Evolutionary conservation across 2,329 filamentous ascomycete species (phyloP).

Genomic region (Botrytis medusae): DNA sequence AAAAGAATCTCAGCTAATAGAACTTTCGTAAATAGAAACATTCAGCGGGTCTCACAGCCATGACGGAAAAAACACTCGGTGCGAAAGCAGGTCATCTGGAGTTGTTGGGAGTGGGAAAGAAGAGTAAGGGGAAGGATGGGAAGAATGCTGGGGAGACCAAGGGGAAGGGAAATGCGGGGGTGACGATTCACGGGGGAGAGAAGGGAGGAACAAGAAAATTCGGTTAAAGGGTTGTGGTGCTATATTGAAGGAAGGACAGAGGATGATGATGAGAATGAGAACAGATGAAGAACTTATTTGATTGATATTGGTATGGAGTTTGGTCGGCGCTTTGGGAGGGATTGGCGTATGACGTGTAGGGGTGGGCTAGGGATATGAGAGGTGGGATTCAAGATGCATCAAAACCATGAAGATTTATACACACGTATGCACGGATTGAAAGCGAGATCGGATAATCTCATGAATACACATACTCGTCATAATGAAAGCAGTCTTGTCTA

Average conservation of each 20-base stretch:
- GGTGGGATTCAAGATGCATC: not conserved
- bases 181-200: conserved; percentile 37
- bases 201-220: conserved; percentile 23
- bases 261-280: not conserved
- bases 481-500: not conserved
- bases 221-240: not conserved
- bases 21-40: conserved; percentile 50
- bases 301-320: not conserved
- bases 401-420: not conserved
- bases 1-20: conserved; percentile 11
- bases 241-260: too few relatives aligned
- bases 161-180: conserved; percentile 34
- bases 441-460: not conserved
- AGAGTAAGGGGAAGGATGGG: conserved; percentile 47
- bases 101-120: conserved; percentile 65
- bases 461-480: not conserved
- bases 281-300: not conserved
- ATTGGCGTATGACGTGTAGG: not conserved
- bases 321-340: not conserved
- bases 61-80: conserved; percentile 67
- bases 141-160: conserved; percentile 38
- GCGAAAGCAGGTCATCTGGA: conserved; percentile 70
- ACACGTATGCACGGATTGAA: not conserved
- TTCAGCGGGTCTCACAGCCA: conserved; percentile 58
- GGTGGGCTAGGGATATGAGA: not conserved